Base-by-base conservation (phyloP, 2,329 filamentous ascomycete species). In the Apiospora saccharicola region DNA sequence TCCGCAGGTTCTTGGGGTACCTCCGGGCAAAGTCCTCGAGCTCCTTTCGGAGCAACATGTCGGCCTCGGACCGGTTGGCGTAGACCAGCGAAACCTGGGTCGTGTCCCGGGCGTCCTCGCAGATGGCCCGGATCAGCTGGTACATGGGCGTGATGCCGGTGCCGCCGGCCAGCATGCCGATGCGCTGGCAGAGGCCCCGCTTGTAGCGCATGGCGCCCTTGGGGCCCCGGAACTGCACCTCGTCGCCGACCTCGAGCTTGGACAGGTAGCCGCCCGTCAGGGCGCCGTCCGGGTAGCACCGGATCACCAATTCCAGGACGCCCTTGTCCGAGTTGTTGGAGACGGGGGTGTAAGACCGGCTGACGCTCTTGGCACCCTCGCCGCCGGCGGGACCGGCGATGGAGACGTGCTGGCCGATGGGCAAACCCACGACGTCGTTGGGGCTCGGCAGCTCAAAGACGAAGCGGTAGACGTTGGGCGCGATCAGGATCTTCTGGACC, bases 101-200 rank as follows among this genome's bases (percentile, higher is more conserved):
- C 0, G 82, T 83, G 73, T 92, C 90, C 8, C 79, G 81, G n/a
- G 86, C 82, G 71, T 91, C 87, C 76, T 91, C 89, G 76, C 89
- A 90, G 71, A 92, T 90, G 61, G 89, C 89, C 4, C 89, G 86
- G 76, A 92, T 90, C 8, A 92, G 79, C 77, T 92, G 90, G 78
- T 85, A 89, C 86, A 90, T 88, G 3, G 89, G 88, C 0, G 88
- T 88, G 72, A 88, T 87, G 7, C 86, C 86, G 61, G 85, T 76
- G 22, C 86, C 86, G 47, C 88, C 88, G 1, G 86, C 87, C 0
- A 90, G 77, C 88, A 90, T 90, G 71, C 87, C 87, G 53, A 90
- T 84, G 57, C 82, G 79, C 74, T 81, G 83, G 68, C 80, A 82
- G 0, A 85, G 79, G 0, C 82, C 82, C 26, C 81, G 82, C 22